Evolutionary conservation across 768 basidiomycete genomes (phyloP).

Genomic region (Hemileccinum rubropunctum): DNA sequence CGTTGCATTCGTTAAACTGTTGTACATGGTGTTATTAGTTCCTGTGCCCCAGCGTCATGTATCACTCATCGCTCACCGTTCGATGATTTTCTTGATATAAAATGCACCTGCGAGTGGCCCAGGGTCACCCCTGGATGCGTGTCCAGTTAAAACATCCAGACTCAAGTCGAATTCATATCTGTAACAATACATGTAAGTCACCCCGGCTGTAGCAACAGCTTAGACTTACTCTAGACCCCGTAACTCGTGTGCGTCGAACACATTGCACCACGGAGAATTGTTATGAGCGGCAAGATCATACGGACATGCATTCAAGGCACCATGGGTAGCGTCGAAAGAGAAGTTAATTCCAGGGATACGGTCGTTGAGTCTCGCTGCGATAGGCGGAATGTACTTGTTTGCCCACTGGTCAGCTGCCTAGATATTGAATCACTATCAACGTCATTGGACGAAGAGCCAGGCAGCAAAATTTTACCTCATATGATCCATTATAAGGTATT

Average conservation of each 20-base stretch:
- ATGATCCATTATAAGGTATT: background rate
- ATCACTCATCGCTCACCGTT: slow-evolving; percentile 25
- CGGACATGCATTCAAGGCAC: slow-evolving; percentile 41
- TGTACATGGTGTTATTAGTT: background rate
- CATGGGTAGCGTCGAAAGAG: slow-evolving; percentile 30
- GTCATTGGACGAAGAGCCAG: too few species aligned
- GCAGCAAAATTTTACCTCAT: background rate
- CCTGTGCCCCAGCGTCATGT: background rate
- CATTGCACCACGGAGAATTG: slow-evolving; percentile 40
- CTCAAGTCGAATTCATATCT: slow-evolving; percentile 39
- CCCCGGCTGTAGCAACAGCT: background rate
- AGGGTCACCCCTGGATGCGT: slow-evolving; percentile 26
- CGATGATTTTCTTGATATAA: slow-evolving; percentile 38
- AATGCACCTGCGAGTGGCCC: slow-evolving; percentile 37
- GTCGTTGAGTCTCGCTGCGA: slow-evolving; percentile 34
- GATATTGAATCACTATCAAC: too few species aligned
- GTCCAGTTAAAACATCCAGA: slow-evolving; percentile 34
- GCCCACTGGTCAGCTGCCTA: slow-evolving; percentile 30
- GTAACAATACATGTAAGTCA: background rate
- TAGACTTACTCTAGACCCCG: slow-evolving; percentile 34
- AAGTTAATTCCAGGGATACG: slow-evolving; percentile 35
- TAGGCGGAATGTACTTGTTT: slow-evolving; percentile 35
- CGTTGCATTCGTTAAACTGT: background rate
- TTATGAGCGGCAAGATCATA: slow-evolving; percentile 38
- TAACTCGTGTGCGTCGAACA: slow-evolving; percentile 35